Percentiles rank a stretch among this genome's conserved stretches.
phyloP scores from a whole-genome alignment of 1,284 basidiomycete genomes.

The Gomphus bonarii region DNA sequence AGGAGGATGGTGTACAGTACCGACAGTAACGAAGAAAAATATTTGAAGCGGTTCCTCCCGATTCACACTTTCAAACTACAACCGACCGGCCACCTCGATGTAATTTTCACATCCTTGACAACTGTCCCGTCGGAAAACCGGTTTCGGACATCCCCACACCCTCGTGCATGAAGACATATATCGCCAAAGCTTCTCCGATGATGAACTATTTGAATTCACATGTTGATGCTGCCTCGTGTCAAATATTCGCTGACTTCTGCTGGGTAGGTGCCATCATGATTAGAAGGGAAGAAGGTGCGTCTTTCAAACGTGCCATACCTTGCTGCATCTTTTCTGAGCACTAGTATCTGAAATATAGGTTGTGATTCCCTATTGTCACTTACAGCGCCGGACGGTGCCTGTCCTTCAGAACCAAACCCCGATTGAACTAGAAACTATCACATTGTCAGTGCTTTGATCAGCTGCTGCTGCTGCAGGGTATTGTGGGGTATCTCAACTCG shows the following conservation, averaged over 20 bases:
- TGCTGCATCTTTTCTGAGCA: background rate
- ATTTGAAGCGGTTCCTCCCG: no score
- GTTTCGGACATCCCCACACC: background rate
- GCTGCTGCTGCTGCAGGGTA: slow-evolving; percentile 15
- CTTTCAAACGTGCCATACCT: background rate
- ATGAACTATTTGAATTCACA: background rate
- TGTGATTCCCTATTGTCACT: background rate
- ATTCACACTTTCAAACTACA: no score
- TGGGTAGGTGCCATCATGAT: slow-evolving; percentile 18
- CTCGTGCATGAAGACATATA: background rate
- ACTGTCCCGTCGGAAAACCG: background rate
- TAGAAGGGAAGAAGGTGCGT: background rate
- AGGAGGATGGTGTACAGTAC: no score
- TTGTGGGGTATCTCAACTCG: background rate
- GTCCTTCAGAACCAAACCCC: slow-evolving; percentile 15
- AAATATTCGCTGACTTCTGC: slow-evolving; percentile 16
- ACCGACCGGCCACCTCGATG: no score
- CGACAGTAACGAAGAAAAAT: no score
- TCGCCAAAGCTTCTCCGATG: background rate
- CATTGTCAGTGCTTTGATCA: slow-evolving; percentile 14
- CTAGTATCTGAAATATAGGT: background rate
- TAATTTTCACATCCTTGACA: background rate
- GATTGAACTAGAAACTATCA: slow-evolving; percentile 14
- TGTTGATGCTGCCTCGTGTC: background rate
- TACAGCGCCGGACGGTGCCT: slow-evolving; percentile 13